Evolutionary conservation across 768 basidiomycete species (phyloP).

Genomic region (Suillus alpinus): DNA sequence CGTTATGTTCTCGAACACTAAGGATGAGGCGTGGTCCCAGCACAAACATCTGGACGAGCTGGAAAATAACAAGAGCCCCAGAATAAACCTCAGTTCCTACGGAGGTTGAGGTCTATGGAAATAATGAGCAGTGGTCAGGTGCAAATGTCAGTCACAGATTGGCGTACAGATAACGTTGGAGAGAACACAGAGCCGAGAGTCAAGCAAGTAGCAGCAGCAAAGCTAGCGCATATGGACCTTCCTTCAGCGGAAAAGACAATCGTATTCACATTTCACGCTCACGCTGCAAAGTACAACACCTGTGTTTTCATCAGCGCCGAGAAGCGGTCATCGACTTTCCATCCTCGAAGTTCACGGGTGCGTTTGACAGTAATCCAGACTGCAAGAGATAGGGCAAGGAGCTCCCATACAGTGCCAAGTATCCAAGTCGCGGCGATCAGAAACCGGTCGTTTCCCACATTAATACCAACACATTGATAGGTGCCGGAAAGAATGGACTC

Average conservation of each 20-base stretch:
- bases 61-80: neutral
- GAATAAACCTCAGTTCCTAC: neutral
- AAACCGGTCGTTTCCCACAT: too few relatives aligned
- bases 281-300: neutral
- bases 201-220: too few relatives aligned
- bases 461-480: too few relatives aligned
- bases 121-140: neutral
- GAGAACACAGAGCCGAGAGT: neutral
- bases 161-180: neutral
- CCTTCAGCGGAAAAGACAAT: too few relatives aligned
- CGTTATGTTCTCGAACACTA: neutral
- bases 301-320: neutral
- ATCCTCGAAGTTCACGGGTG: neutral
- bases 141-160: too few relatives aligned
- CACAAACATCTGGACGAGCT: neutral
- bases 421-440: neutral
- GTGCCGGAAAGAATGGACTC: neutral
- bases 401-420: neutral
- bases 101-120: neutral
- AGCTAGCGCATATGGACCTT: too few relatives aligned
- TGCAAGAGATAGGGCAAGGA: neutral
- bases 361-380: neutral
- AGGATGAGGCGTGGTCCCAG: neutral
- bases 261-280: too few relatives aligned
- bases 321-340: neutral